Percentiles rank a stretch among this genome's conserved stretches.
Evolutionary conservation across 129 eudicot species (phyloP).

Genomic region (Flaveria sonorensis): DNA sequence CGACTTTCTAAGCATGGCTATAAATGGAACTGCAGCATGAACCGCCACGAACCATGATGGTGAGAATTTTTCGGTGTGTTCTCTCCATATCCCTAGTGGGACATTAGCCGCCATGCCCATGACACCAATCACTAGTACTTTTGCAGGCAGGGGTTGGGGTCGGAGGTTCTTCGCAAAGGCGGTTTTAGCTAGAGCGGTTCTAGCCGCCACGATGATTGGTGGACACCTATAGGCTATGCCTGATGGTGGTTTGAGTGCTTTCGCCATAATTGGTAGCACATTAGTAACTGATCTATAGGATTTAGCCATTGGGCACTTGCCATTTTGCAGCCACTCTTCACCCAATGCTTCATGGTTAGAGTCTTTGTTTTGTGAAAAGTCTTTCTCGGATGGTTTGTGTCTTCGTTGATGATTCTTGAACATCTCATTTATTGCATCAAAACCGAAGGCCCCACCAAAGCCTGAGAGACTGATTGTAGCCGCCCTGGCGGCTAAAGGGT

Average conservation of each 20-base stretch:
- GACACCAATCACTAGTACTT: slow-evolving; percentile 76
- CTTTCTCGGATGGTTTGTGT: slow-evolving; percentile 57
- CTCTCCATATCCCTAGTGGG: slow-evolving; percentile 95
- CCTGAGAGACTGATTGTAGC: slow-evolving; percentile 91
- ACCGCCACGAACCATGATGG: slow-evolving; percentile 95
- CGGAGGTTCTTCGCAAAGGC: slow-evolving; percentile 84
- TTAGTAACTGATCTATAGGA: slow-evolving; percentile 81
- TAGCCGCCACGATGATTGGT: slow-evolving; percentile 72
- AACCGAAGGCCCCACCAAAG: slow-evolving; percentile 84
- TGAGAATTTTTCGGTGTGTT: slow-evolving; percentile 87
- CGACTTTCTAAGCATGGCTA: slow-evolving; percentile 87
- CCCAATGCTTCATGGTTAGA: slow-evolving; percentile 76
- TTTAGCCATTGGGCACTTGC: slow-evolving; percentile 93
- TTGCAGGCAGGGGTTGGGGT: slow-evolving; percentile 81
- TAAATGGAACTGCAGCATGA: slow-evolving; percentile 99
- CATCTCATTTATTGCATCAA: slow-evolving; percentile 72
- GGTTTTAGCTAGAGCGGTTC: slow-evolving; percentile 79
- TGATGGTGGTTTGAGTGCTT: slow-evolving; percentile 72
- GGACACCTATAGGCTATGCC: slow-evolving; percentile 75
- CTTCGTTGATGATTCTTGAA: slow-evolving; percentile 70
- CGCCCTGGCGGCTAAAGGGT: slow-evolving; percentile 94
- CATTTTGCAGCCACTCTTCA: slow-evolving; percentile 87
- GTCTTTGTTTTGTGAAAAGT: slow-evolving; percentile 65
- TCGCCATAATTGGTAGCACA: slow-evolving; percentile 80
- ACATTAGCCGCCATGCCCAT: slow-evolving; percentile 92